Percentiles rank a stretch among this genome's conserved stretches.
Conservation (phyloP, 2,329 filamentous ascomycete species). For the Fusarium veterinarium region DNA sequence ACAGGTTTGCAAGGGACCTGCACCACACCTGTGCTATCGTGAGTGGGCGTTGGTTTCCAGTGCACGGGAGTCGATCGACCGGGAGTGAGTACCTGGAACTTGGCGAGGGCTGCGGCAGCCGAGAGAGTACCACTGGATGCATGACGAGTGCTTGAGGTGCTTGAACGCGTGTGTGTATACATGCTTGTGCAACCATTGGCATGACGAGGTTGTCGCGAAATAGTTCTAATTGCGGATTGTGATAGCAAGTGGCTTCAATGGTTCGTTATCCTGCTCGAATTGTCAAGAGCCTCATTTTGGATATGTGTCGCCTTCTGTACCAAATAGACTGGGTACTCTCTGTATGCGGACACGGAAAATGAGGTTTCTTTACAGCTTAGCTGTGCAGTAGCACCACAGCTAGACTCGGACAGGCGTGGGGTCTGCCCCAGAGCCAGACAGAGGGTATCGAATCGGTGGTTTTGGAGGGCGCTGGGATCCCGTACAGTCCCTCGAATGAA, state of each 20-base stretch:
- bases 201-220: constrained; percentile 8
- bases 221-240: constrained; percentile 13
- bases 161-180: not conserved
- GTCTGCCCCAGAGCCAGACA: constrained; percentile 36
- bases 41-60: constrained; percentile 23
- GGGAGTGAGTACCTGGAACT: constrained; percentile 23
- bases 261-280: constrained; percentile 11
- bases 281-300: not conserved
- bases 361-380: constrained; percentile 1
- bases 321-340: not conserved
- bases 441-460: constrained; percentile 40
- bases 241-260: constrained; percentile 9
- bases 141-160: constrained; percentile 18
- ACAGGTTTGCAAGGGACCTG: constrained; percentile 21
- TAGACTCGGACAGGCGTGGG: constrained; percentile 21
- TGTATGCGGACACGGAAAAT: constrained; percentile 1
- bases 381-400: constrained; percentile 18
- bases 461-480: constrained; percentile 19
- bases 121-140: constrained; percentile 32
- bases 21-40: constrained; percentile 1
- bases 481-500: not conserved
- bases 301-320: not conserved
- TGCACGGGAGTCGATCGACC: constrained; percentile 32
- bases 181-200: constrained; percentile 1
- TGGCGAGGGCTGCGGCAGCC: constrained; percentile 32